Base-by-base conservation (phyloP, 257 asterid genomes). In the Solanum chmielewskii region DNA sequence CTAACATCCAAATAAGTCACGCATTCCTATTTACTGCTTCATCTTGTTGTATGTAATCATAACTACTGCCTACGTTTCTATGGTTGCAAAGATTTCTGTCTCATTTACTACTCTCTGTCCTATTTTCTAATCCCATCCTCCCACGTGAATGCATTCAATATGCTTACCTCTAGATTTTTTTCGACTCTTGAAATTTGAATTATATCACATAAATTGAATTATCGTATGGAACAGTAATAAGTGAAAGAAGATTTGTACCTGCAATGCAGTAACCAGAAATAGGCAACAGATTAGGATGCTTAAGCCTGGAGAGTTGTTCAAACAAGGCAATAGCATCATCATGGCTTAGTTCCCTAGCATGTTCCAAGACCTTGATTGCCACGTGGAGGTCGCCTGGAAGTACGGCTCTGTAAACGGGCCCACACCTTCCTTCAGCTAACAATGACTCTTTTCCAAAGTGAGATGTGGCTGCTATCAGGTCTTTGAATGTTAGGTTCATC, bases 351-450 rank as follows among this genome's bases (percentile, higher is more conserved):
- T 90, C 90, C 85, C 98, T 87, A 4, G 94, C 95, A 85, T 92
- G 90, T n/a, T 97, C 99, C 70, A 97, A 83, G 29, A 97, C 98
- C 93, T 94, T 97, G 90, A 97, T 94, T 18, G 98, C 98, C 95
- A 97, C 98, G 93, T 97, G 98, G 91, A 97, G 90, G 59, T 95
- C 98, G 42, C 99, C 99, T 12, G 98, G 98, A 84, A 97, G 93
- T 70, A 97, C 99, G 20, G 98, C 99, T 68, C 98, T 89, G 92
- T 97, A 97, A 0, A 97, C 93, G 78, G 99, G 99, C 83, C 98
- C 99, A 76, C 97, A 87, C 52, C 93, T 87, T 2, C 99, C 99
- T 86, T 97, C 99, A 1, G 99, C 93, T 23, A 97, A 87, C 59
- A 97, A 91, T 75, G 98, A 94, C 64, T 97, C 99, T 73, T 93